Percentiles rank a stretch among this genome's conserved stretches.
These are phyloP conservation scores for Hydrangea macrophylla DNA, from an alignment of 148 eudicot genomes.

Conservation along the genomic window DNA sequence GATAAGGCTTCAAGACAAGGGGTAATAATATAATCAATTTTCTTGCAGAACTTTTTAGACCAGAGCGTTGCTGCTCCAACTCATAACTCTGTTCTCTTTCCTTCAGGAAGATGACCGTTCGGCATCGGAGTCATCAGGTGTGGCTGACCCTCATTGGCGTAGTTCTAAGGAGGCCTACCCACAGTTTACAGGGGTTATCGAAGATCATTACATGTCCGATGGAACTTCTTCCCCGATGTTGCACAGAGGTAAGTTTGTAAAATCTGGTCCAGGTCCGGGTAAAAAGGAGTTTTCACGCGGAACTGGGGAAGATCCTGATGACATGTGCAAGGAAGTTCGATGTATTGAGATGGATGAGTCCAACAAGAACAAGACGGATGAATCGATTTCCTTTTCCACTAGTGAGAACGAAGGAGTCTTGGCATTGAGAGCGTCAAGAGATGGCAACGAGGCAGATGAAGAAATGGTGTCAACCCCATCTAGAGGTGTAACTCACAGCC, in stretches of 20 bases:
- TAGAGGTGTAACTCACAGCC: slow-evolving; percentile 27
- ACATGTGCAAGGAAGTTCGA: slow-evolving; percentile 70
- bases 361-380: slow-evolving; percentile 25
- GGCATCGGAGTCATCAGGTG: slow-evolving; percentile 39
- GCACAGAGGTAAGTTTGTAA: slow-evolving; percentile 7
- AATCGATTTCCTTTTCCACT: slow-evolving; percentile 26
- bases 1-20: slow-evolving; percentile 37
- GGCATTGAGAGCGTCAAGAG: slow-evolving; percentile 17
- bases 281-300: slow-evolving; percentile 23
- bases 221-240: slow-evolving; percentile 5
- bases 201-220: slow-evolving; percentile 19
- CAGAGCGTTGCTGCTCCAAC: not conserved
- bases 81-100: slow-evolving; percentile 11
- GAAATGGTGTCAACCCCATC: slow-evolving; percentile 21
- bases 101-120: slow-evolving; percentile 46
- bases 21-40: slow-evolving; percentile 29
- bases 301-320: slow-evolving; percentile 45
- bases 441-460: slow-evolving; percentile 23
- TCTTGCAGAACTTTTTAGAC: not conserved
- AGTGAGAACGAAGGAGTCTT: slow-evolving; percentile 33
- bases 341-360: slow-evolving; percentile 70
- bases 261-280: slow-evolving; percentile 14
- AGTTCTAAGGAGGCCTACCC: not conserved
- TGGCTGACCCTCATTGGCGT: slow-evolving; percentile 17
- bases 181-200: slow-evolving; percentile 8